These are phyloP conservation scores for Gonium pectorale DNA, from an alignment of 139 green algal species.

Conservation along the genomic window DNA sequence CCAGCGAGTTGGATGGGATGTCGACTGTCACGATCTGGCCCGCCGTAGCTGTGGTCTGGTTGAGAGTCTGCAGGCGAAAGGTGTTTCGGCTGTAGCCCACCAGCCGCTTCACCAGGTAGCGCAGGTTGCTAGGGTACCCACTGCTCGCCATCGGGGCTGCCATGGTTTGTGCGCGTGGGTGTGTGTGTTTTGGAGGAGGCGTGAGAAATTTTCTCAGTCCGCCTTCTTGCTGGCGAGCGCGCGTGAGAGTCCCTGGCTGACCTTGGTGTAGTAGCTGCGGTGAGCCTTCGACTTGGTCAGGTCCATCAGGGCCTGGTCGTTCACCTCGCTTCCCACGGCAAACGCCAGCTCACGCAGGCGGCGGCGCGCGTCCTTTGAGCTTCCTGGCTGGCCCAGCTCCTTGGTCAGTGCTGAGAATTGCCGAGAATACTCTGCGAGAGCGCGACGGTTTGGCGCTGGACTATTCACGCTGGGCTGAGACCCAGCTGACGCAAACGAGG, in stretches of 20 bases:
- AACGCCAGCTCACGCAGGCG: too few species aligned
- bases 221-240: neutral
- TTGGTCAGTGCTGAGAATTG: too few species aligned
- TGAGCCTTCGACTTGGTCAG: neutral
- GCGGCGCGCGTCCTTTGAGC: too few species aligned
- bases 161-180: too few species aligned
- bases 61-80: neutral
- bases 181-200: neutral
- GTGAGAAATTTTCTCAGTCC: neutral
- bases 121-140: neutral
- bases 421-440: too few species aligned
- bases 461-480: too few species aligned
- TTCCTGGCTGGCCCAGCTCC: too few species aligned
- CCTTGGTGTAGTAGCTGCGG: neutral
- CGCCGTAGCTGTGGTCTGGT: neutral
- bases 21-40: neutral
- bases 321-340: too few species aligned
- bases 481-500: too few species aligned
- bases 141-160: too few species aligned
- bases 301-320: neutral
- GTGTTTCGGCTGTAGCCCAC: neutral
- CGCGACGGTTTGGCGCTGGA: too few species aligned
- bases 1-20: neutral
- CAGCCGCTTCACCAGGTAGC: conserved; percentile 1
- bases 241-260: neutral